These are phyloP conservation scores for Vitis hybrid DNA, from an alignment of 177 flowering plant genomes.

Conservation along the genomic window DNA sequence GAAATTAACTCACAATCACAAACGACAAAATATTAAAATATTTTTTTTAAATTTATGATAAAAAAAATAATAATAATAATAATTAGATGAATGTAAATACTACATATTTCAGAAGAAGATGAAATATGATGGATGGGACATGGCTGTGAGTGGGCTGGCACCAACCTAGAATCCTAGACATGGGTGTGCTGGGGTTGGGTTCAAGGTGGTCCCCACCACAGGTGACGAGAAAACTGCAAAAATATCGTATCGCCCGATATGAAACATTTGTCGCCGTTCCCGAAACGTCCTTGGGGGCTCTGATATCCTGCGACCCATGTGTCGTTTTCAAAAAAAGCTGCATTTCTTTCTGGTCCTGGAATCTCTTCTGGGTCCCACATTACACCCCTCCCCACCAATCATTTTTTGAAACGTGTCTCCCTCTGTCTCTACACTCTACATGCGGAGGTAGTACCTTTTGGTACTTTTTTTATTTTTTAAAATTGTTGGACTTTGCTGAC, in stretches of 20 bases:
- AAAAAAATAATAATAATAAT: too few relatives aligned
- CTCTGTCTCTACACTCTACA: not conserved
- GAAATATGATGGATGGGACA: too few relatives aligned
- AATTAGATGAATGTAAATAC: too few relatives aligned
- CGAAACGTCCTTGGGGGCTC: not conserved
- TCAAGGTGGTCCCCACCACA: not conserved
- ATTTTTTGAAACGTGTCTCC: slow-evolving; percentile 15
- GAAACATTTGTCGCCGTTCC: not conserved
- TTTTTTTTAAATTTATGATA: too few relatives aligned
- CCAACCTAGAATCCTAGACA: not conserved
- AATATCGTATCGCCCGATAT: not conserved
- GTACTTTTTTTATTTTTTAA: too few relatives aligned
- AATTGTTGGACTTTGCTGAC: too few relatives aligned
- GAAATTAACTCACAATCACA: too few relatives aligned
- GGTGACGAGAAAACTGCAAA: not conserved
- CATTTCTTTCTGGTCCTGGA: slow-evolving; percentile 19
- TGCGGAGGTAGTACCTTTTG: not conserved
- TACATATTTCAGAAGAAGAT: too few relatives aligned
- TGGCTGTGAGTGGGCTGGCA: too few relatives aligned
- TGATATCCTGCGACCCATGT: slow-evolving; percentile 23
- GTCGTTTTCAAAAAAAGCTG: slow-evolving; percentile 22
- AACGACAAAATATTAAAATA: too few relatives aligned
- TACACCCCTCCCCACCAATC: not conserved
- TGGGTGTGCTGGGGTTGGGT: not conserved
- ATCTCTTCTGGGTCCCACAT: slow-evolving; percentile 7